These are phyloP conservation scores for Orbilia javanica DNA, from an alignment of 2,329 filamentous ascomycete genomes.

Conservation along the genomic window DNA sequence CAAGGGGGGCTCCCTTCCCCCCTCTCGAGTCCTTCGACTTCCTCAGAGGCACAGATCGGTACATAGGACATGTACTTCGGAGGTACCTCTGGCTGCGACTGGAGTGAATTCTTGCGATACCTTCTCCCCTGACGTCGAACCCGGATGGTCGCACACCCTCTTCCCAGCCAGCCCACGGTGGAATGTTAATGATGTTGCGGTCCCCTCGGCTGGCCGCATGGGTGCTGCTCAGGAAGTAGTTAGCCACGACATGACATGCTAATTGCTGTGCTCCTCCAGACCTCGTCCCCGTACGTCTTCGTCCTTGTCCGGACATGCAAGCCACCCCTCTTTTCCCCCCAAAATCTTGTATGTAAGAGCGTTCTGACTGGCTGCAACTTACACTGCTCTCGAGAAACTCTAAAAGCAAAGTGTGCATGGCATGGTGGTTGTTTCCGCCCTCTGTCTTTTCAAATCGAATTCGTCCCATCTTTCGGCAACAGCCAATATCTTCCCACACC, in stretches of 20 bases:
- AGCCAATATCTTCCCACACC: conserved; percentile 21
- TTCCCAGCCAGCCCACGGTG: conserved; percentile 16
- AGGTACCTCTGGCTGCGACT: conserved; percentile 33
- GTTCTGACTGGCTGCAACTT: conserved; percentile 3
- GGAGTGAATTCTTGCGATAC: background rate
- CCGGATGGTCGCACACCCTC: conserved; percentile 29
- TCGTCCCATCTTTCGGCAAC: conserved; percentile 57
- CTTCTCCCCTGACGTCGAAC: conserved; percentile 31
- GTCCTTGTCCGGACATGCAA: conserved; percentile 27
- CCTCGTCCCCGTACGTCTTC: conserved; percentile 10
- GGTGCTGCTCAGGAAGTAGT: conserved; percentile 1
- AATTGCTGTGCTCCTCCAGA: conserved; percentile 39
- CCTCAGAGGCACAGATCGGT: background rate
- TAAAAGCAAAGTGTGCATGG: background rate
- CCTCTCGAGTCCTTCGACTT: conserved; percentile 1
- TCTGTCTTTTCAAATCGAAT: conserved; percentile 23
- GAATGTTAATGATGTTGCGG: background rate
- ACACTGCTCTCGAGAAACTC: conserved; percentile 19
- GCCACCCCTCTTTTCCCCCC: conserved; percentile 13
- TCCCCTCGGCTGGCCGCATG: conserved; percentile 34
- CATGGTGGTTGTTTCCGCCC: conserved; percentile 10
- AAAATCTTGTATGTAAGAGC: background rate
- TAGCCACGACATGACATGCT: background rate
- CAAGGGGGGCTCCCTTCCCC: conserved; percentile 11
- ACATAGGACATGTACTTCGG: conserved; percentile 20